phyloP scores from a whole-genome alignment of 1,284 basidiomycete genomes.

The Volvariella surrecta region DNA sequence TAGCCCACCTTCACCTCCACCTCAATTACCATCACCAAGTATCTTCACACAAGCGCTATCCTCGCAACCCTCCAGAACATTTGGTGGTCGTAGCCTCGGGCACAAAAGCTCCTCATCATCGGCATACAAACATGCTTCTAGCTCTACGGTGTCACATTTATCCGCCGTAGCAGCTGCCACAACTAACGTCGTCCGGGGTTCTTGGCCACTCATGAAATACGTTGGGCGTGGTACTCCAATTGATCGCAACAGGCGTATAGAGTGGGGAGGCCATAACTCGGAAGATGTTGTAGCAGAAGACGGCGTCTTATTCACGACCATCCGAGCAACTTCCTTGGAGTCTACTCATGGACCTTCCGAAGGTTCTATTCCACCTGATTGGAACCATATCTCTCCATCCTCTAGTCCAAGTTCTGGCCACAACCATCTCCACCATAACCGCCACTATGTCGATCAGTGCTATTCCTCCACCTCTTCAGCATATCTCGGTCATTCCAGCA shows the following conservation, averaged over 20 bases:
- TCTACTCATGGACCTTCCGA: conserved; percentile 23
- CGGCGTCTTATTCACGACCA: conserved; percentile 28
- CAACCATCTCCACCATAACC: too few relatives aligned
- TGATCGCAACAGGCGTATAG: conserved; percentile 29
- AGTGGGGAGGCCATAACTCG: conserved; percentile 29
- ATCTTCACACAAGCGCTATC: conserved; percentile 16
- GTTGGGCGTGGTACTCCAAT: conserved; percentile 40
- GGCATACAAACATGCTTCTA: too few relatives aligned
- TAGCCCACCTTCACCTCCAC: conserved; percentile 17
- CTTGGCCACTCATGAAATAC: conserved; percentile 32
- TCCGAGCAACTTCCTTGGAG: conserved; percentile 30
- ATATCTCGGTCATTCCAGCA: too few relatives aligned
- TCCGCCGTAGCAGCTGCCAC: conserved; percentile 18
- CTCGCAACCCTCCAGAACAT: too few relatives aligned
- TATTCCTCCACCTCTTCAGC: too few relatives aligned
- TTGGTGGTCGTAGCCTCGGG: too few relatives aligned
- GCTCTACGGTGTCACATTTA: conserved; percentile 7
- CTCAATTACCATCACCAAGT: conserved; percentile 18
- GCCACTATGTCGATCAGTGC: too few relatives aligned
- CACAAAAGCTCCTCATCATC: too few relatives aligned
- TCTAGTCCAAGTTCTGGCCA: conserved; percentile 14
- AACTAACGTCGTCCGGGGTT: conserved; percentile 18
- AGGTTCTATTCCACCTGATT: conserved; percentile 28
- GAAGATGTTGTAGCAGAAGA: conserved; percentile 29
- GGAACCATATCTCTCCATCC: conserved; percentile 23